Conservation (phyloP, 2,329 filamentous ascomycete genomes). For the Xylaria sp. region DNA sequence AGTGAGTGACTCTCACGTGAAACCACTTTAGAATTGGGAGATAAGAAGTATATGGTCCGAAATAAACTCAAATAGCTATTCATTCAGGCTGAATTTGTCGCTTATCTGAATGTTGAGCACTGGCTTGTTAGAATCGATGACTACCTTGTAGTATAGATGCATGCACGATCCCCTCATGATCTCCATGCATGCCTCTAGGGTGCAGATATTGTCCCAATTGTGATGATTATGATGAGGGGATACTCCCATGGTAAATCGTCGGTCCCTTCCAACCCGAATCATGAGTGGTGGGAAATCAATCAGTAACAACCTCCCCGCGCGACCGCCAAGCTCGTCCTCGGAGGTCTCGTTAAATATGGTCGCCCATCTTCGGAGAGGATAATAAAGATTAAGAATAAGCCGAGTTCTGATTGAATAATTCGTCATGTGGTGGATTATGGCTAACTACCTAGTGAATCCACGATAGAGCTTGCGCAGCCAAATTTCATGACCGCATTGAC, state of each 20-base stretch:
- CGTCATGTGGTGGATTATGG: neutral
- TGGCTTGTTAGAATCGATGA: neutral
- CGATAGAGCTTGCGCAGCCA: neutral
- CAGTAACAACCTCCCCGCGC: constrained; percentile 23
- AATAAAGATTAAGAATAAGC: neutral
- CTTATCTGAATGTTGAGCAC: neutral
- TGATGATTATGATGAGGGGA: neutral
- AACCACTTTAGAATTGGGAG: neutral
- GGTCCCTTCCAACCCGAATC: neutral
- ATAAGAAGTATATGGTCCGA: neutral
- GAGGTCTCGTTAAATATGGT: neutral
- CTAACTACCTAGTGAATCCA: neutral
- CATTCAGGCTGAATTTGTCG: constrained; percentile 11
- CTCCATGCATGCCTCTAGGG: neutral
- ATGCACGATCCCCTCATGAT: neutral
- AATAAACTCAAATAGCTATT: neutral
- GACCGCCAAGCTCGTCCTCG: constrained; percentile 17
- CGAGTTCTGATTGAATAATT: neutral
- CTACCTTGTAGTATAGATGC: neutral
- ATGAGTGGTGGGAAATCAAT: constrained; percentile 35
- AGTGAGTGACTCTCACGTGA: neutral
- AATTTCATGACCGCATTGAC: neutral
- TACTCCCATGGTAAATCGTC: neutral
- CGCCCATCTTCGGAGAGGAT: neutral
- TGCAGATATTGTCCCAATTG: neutral